phyloP scores from a whole-genome alignment of 2,329 filamentous ascomycete species.

The Penicillium thymicola region DNA sequence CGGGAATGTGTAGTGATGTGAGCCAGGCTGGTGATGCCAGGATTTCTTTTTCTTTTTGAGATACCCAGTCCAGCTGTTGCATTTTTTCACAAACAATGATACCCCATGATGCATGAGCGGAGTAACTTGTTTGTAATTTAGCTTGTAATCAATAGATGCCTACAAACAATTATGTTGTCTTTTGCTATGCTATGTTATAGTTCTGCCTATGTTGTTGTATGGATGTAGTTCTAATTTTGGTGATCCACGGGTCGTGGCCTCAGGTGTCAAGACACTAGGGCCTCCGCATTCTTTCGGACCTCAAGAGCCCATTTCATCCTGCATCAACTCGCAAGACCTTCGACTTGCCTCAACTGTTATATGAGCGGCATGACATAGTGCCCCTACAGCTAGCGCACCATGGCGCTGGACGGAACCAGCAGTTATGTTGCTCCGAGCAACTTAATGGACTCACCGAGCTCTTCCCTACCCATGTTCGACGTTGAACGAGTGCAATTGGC shows the following conservation, averaged over 20 bases:
- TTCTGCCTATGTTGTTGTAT: background rate
- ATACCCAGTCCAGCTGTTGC: slow-evolving; percentile 9
- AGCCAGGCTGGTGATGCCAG: background rate
- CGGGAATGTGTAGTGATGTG: slow-evolving; percentile 46
- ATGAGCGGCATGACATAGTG: slow-evolving; percentile 31
- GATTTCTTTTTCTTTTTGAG: background rate
- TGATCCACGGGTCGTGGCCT: background rate
- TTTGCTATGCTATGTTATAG: background rate
- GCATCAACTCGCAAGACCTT: slow-evolving; percentile 3
- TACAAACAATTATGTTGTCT: background rate
- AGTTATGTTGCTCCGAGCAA: slow-evolving; percentile 69
- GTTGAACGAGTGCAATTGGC: slow-evolving; percentile 88
- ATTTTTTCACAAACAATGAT: slow-evolving; percentile 5
- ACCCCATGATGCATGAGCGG: slow-evolving; percentile 5
- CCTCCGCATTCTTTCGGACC: slow-evolving; percentile 16
- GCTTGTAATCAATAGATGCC: background rate
- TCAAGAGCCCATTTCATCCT: slow-evolving; percentile 22
- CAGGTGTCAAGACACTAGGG: slow-evolving; percentile 5
- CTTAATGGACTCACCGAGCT: slow-evolving; percentile 58
- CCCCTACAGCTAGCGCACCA: slow-evolving; percentile 42
- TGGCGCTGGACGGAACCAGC: slow-evolving; percentile 69
- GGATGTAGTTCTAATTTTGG: background rate
- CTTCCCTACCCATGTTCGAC: slow-evolving; percentile 81
- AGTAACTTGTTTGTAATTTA: background rate
- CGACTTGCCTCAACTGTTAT: slow-evolving; percentile 13